Evolutionary conservation across 495 filamentous ascomycete species (phyloP), one percentile per base, ranked within the genome.

Genomic region (Pyrenopolyporus hunteri): DNA sequence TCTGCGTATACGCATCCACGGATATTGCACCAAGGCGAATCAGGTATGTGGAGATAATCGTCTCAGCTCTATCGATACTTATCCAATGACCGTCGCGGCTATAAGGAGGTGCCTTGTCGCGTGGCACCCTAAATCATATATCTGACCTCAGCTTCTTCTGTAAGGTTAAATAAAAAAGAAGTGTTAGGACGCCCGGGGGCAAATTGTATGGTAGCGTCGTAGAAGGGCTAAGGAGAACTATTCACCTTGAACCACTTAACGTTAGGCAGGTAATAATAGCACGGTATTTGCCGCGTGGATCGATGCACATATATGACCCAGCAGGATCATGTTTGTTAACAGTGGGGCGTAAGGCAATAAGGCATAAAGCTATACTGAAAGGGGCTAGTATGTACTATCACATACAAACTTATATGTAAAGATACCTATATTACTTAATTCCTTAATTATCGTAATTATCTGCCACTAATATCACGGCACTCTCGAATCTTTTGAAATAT

Each of bases 61-160:
- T 57, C 42, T 63, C 59, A 57, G 52, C 59, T 40, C 47, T 57
- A n/a, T 48, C 46, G 35, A 19, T 47, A 28, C 13, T 26, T 28
- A 11, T 32, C 53, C 59, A 63, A 57, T 63, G 7, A 13, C 14
- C 32, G 33, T 22, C 1, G 5, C 28, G 4, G 13, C 28, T 20
- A 37, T 13, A 14, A n/a, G 33, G 29, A 10, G 23, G 20, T 11
- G 28, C 42, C 48, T 9, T 25, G 43, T 57, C 54, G 54, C 36
- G 60, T 64, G 48, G 47, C 60, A 48, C 54, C 16, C 17, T 57
- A 20, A 36, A 23, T 53, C 54, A 49, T 44, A 36, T 43, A 47
- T 53, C 60, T 64, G 60, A 64, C 60, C 54, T 64, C 60, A 64
- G 60, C 60, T 64, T 43, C 60, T 64, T 43, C 9, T 35, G 47